Conservation (phyloP, 2,329 filamentous ascomycete genomes). For the Ceratocystis alfenasii region DNA sequence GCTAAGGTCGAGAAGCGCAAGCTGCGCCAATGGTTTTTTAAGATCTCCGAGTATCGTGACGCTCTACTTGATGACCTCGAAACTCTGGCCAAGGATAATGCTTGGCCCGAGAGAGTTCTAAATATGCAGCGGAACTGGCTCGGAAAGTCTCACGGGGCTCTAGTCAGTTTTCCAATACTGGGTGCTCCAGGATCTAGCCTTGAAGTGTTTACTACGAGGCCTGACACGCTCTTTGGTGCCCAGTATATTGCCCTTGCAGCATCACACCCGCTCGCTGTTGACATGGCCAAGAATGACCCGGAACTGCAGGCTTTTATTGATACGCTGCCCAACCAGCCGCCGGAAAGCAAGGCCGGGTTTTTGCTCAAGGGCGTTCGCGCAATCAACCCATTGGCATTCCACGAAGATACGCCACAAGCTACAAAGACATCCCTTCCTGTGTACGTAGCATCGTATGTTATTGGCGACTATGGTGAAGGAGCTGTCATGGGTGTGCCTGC, state of each 20-base stretch:
- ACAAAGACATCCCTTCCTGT: conserved; percentile 53
- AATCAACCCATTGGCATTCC: conserved; percentile 52
- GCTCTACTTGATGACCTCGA: conserved; percentile 60
- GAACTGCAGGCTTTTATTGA: conserved; percentile 58
- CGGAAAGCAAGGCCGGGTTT: conserved; percentile 55
- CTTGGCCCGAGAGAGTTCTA: conserved; percentile 74
- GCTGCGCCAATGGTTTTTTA: conserved; percentile 82
- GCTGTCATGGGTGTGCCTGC: conserved; percentile 88
- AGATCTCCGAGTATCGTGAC: conserved; percentile 68
- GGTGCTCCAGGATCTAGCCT: conserved; percentile 37
- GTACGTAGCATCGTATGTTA: conserved; percentile 73
- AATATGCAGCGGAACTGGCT: conserved; percentile 83
- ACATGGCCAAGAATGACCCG: conserved; percentile 46
- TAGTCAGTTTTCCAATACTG: conserved; percentile 56
- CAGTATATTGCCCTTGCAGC: conserved; percentile 73
- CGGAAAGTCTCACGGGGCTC: conserved; percentile 62
- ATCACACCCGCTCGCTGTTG: conserved; percentile 55
- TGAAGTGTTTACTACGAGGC: conserved; percentile 71
- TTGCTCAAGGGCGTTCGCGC: conserved; percentile 49
- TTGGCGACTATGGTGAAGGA: conserved; percentile 74
- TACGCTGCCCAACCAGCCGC: conserved; percentile 43
- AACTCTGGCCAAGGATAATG: conserved; percentile 46
- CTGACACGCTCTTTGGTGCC: conserved; percentile 77
- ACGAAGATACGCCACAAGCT: conserved; percentile 38
- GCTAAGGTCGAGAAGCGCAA: conserved; percentile 68